These are phyloP conservation scores for Alternaria viburni DNA, from an alignment of 2,329 filamentous ascomycete genomes.

Conservation along the genomic window DNA sequence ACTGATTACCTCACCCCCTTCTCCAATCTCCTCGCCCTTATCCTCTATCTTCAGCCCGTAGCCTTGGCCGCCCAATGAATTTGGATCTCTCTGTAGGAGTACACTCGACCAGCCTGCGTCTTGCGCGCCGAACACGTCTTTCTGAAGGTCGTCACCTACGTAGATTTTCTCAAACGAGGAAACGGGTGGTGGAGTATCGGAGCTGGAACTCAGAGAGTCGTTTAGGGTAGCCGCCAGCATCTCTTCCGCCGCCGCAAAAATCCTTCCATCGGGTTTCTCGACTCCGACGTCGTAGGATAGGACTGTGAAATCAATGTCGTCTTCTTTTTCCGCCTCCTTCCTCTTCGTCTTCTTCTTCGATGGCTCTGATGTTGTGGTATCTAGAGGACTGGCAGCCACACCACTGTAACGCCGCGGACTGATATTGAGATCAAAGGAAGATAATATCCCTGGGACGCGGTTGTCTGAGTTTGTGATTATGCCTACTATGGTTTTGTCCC, in stretches of 20 bases:
- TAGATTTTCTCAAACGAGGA: constrained; percentile 58
- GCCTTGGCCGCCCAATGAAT: not conserved
- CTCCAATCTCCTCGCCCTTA: not conserved
- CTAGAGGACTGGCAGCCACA: no score
- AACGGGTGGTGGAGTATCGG: no score
- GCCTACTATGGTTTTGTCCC: constrained; percentile 57
- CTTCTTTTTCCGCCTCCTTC: no score
- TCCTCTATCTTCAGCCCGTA: not conserved
- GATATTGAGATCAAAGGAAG: constrained; percentile 60
- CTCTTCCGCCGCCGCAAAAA: constrained; percentile 62
- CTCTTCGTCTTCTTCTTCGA: no score
- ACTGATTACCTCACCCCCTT: not conserved
- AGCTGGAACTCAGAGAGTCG: no score
- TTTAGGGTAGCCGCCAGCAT: no score
- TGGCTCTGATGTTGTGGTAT: no score
- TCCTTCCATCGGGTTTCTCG: constrained; percentile 63
- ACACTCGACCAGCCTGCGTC: constrained; percentile 57
- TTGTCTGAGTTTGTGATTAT: constrained; percentile 70
- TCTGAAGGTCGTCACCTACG: constrained; percentile 61
- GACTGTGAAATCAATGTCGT: constrained; percentile 64
- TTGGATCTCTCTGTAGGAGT: constrained; percentile 48
- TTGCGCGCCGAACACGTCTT: constrained; percentile 59
- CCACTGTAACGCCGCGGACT: constrained; percentile 30
- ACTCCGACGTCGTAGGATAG: constrained; percentile 68
- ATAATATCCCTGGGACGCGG: constrained; percentile 61